These are phyloP conservation scores for Monosporascus ibericus DNA, from an alignment of 2,329 filamentous ascomycete species.

Conservation along the genomic window DNA sequence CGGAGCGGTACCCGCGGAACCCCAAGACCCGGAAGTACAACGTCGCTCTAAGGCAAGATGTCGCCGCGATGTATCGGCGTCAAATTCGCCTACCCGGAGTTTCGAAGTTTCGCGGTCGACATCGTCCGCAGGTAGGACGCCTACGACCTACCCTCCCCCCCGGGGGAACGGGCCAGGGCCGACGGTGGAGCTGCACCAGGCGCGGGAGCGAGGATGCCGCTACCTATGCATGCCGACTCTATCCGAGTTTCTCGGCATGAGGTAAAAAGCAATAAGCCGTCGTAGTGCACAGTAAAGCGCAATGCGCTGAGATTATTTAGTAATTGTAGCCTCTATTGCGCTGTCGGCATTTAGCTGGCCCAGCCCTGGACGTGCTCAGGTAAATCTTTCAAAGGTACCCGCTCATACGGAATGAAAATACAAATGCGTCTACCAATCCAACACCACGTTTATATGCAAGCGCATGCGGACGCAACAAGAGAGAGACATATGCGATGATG, in stretches of 20 bases:
- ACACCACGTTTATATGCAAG: too few species aligned
- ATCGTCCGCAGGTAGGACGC: slow-evolving; percentile 17
- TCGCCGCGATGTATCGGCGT: slow-evolving; percentile 21
- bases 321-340: too few species aligned
- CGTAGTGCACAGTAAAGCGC: too few species aligned
- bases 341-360: too few species aligned
- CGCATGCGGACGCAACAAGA: too few species aligned
- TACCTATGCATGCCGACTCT: slow-evolving; percentile 9
- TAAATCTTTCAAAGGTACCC: too few species aligned
- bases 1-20: slow-evolving; percentile 21
- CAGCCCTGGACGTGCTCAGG: too few species aligned
- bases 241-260: slow-evolving; percentile 13
- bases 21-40: slow-evolving; percentile 12
- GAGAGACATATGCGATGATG: too few species aligned
- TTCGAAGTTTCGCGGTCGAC: slow-evolving; percentile 17
- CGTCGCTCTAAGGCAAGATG: slow-evolving; percentile 16
- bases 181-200: slow-evolving; percentile 20
- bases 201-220: slow-evolving; percentile 12
- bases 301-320: too few species aligned
- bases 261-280: slow-evolving; percentile 4
- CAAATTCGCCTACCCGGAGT: slow-evolving; percentile 19
- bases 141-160: slow-evolving; percentile 17
- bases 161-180: slow-evolving; percentile 12
- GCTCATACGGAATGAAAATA: too few species aligned
- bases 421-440: too few species aligned